Base-by-base conservation (phyloP, 2,329 filamentous ascomycete genomes). In the Pestalotiopsis fici region DNA sequence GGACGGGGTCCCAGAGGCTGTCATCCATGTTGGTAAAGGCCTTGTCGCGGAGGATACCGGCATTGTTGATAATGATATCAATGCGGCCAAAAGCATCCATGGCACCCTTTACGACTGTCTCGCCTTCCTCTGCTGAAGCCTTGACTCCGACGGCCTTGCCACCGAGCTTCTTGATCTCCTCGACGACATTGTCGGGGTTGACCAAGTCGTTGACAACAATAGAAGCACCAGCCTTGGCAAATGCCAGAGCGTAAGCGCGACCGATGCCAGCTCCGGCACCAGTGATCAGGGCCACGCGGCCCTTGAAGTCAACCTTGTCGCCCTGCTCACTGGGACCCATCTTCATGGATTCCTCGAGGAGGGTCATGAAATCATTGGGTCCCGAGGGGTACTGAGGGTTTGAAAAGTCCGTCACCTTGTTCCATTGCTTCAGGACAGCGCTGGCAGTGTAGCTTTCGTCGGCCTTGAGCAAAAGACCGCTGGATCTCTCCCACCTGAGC, bases 1-100 rank as follows among this genome's bases (percentile, higher is more conserved):
- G 82, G 75, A 99, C 95, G 66, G 93, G 88, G 75, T 98, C 90
- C 95, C 96, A 99, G 76, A 94, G 88, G 77, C 89, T 91, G 78
- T 99, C 96, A 69, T 95, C 93, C 95, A 99, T 98, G 86, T 98
- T 98, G 81, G 87, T 87, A 81, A 99, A 99, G 54, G 96, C 95
- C 89, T 98, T 98, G 86, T 99, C 96, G 61, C 96, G 91, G 65
- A 99, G 90, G 74, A 99, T 99, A 77, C 96, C 96, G 65, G 96
- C 96, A 77, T 99, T 99, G 90, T 99, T 99, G 85, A 99, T 88
- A 71, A 99, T 82, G 70, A 99, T 95, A 78, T 99, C 96, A 74
- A 99, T 88, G 74, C 96, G 93, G 74, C 96, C 96, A 79, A 93
- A 98, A 54, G 92, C 90, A 77, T 98, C 95, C 75, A 99, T 97